Evolutionary conservation across 208 protist species (phyloP), one percentile per base, ranked within the genome.

Genomic region (Acanthamoeba royreba): DNA sequence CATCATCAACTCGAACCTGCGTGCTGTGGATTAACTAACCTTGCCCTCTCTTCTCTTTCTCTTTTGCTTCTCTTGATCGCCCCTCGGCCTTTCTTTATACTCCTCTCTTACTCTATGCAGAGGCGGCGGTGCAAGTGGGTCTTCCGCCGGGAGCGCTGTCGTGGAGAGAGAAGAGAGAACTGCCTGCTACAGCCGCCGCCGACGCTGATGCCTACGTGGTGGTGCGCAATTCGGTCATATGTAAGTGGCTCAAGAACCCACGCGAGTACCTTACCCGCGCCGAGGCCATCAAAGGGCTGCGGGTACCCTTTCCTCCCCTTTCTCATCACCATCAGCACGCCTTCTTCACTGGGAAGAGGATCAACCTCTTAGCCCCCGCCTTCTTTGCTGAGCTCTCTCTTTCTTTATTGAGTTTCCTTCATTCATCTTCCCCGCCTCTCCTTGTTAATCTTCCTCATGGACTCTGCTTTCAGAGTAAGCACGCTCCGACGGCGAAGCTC

Each of bases 131-230:
- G 4, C 63, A 81, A 28, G 88, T 55, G 11, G 88, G 88, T 22
- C 63, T 92, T 2, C 88, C 88, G 28, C 61, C 88, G 17, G n/a
- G 22, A 5, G 17, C 31, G 61, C 53, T 92, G 55, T 92, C 88
- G 33, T 92, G 63, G 61, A 28, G 63, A 15, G 88, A 92, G 45
- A 92, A 81, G 88, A 22, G 88, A 91, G 88, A 92, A 61, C 88
- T 92, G 53, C 88, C 88, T 2, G 46, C 42, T 11, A 81, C 61
- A 0, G 61, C 88, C 0, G 63, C 45, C 22, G 61, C 53, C 42
- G 42, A 74, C 40, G 4, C 53, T 25, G 28, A 31, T 1, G 83
- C 47, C 28, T 92, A 92, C 61, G 61, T 92, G 46, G 46, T 42
- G 46, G 88, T 92, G n/a, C 22, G 88, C 25, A 92, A 92, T 61